Conservation (phyloP, 768 basidiomycete species). For the Tremella fuciformis region DNA sequence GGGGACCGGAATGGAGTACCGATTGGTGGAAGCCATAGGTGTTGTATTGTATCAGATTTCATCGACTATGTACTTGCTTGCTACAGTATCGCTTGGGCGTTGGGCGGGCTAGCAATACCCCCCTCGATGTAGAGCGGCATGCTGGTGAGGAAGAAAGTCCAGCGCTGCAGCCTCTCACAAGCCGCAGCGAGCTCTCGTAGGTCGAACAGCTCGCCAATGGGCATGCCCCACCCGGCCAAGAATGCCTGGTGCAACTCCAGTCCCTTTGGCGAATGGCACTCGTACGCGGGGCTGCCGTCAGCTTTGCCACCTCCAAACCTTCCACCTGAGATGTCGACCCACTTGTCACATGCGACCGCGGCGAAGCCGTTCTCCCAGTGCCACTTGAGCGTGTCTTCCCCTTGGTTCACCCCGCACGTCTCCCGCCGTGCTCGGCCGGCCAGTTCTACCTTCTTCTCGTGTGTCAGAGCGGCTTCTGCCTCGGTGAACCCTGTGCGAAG, state of each 20-base stretch:
- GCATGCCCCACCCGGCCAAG: conserved; percentile 15
- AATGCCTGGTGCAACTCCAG: conserved; percentile 11
- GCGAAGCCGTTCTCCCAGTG: conserved; percentile 36
- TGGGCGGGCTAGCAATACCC: conserved; percentile 18
- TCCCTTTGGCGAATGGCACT: background rate
- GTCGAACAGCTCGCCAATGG: conserved; percentile 14
- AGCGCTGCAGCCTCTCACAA: conserved; percentile 12
- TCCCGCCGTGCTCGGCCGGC: conserved; percentile 6
- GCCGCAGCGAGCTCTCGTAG: conserved; percentile 9
- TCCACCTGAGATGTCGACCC: background rate
- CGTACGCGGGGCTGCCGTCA: conserved; percentile 1
- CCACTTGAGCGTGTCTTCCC: conserved; percentile 24
- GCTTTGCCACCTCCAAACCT: background rate
- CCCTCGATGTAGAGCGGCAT: conserved; percentile 13
- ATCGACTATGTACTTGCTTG: no score
- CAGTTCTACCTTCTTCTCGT: conserved; percentile 12
- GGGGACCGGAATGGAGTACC: background rate
- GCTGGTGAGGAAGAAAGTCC: conserved; percentile 19
- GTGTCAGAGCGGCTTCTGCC: conserved; percentile 10
- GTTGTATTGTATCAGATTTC: no score
- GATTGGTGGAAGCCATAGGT: background rate
- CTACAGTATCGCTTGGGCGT: conserved; percentile 17
- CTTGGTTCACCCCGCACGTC: conserved; percentile 15
- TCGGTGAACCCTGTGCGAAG: conserved; percentile 28
- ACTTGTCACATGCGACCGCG: conserved; percentile 29